phyloP scores from a whole-genome alignment of 1,284 basidiomycete species.

The Vanrija sp. region DNA sequence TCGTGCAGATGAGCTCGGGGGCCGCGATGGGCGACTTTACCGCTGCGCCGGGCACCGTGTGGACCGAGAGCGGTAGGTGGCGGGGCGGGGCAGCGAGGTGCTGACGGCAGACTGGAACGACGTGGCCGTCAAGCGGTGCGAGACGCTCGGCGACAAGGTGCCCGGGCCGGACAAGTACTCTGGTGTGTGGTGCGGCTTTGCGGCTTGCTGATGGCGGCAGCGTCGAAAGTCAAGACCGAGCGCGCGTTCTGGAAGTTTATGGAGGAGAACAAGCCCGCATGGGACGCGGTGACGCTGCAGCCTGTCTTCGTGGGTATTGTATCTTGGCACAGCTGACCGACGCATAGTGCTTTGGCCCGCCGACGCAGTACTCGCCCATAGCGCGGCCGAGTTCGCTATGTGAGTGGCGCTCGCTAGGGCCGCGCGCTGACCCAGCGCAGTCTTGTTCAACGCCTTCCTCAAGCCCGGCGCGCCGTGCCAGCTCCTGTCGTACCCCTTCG shows the following conservation, averaged over 20 bases:
- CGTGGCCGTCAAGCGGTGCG: not conserved
- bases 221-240: conserved; percentile 29
- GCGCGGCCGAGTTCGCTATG: not conserved
- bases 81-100: not conserved
- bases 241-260: conserved; percentile 33
- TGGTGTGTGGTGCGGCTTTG: conserved; percentile 28
- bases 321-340: conserved; percentile 1
- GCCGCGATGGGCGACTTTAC: not conserved
- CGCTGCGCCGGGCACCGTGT: conserved; percentile 47
- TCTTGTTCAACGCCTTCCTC: not conserved
- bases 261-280: not conserved
- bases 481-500: not conserved
- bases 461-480: not conserved
- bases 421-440: not conserved
- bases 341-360: conserved; percentile 1
- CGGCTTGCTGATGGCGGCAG: not conserved
- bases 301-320: conserved; percentile 46
- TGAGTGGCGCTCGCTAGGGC: not conserved
- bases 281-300: conserved; percentile 11
- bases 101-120: not conserved
- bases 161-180: conserved; percentile 6
- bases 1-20: conserved; percentile 10
- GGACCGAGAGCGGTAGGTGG: conserved; percentile 56
- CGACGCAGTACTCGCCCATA: not conserved
- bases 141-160: conserved; percentile 1